These are phyloP conservation scores for Agrostemma githago DNA, from an alignment of 148 eudicot genomes.

Conservation along the genomic window DNA sequence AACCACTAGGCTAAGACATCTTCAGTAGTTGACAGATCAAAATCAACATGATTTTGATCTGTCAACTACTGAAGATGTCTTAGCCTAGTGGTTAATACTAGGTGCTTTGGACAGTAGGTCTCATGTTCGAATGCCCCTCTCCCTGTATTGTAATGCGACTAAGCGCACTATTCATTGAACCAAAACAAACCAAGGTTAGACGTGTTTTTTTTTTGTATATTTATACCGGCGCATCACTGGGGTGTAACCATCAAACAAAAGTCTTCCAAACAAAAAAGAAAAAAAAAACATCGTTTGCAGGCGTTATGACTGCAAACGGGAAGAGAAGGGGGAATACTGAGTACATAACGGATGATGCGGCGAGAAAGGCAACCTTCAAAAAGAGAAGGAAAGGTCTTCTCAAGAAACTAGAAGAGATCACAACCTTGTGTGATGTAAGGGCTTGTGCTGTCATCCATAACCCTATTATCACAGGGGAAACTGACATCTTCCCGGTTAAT, in stretches of 20 bases:
- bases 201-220: background rate
- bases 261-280: background rate
- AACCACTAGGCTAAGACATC: too few species aligned
- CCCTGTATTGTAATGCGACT: background rate
- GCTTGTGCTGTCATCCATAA: slow-evolving; percentile 37
- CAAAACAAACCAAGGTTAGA: too few species aligned
- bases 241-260: background rate
- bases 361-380: slow-evolving; percentile 25
- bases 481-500: background rate
- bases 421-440: slow-evolving; percentile 35
- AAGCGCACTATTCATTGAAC: too few species aligned
- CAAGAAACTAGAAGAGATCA: slow-evolving; percentile 37
- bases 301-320: background rate
- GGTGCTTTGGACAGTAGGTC: too few species aligned
- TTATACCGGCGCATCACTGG: background rate
- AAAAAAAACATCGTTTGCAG: background rate
- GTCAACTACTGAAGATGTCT: background rate
- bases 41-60: background rate
- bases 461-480: slow-evolving; percentile 4
- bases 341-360: background rate
- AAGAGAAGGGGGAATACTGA: background rate
- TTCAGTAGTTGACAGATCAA: too few species aligned
- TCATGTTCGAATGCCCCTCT: too few species aligned
- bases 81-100: background rate
- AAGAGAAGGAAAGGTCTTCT: slow-evolving; percentile 38